phyloP scores from a whole-genome alignment of 495 filamentous ascomycete genomes.

The Neurospora pannonica region DNA sequence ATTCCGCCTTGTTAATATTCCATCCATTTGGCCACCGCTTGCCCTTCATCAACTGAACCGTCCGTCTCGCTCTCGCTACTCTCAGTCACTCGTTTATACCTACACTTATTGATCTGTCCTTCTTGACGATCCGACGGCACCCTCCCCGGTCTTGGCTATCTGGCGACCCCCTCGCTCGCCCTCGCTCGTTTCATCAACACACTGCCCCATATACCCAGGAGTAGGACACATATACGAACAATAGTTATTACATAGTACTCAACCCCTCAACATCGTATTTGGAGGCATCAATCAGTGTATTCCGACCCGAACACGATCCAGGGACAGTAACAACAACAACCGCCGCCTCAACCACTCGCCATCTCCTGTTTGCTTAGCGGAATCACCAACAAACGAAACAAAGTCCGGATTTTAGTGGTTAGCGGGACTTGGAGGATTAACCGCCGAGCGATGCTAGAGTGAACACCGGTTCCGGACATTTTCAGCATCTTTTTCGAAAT shows the following conservation, averaged over 20 bases:
- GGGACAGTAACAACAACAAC: not conserved
- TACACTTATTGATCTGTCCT: not conserved
- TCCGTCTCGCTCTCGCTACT: not conserved
- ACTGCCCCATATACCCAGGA: not conserved
- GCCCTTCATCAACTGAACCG: not conserved
- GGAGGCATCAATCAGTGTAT: not conserved
- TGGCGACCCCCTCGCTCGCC: not conserved
- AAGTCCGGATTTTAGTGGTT: not conserved
- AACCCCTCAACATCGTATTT: not conserved
- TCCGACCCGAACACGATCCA: not conserved
- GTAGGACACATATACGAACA: not conserved
- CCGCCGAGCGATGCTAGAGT: not conserved
- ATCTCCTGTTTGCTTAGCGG: not conserved
- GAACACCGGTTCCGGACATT: not conserved
- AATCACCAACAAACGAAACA: not conserved
- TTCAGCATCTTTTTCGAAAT: not conserved
- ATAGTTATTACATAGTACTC: not conserved
- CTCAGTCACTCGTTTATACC: not conserved
- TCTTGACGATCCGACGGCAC: not conserved
- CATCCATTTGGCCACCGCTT: not conserved
- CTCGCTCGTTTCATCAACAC: not conserved
- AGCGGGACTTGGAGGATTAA: not conserved
- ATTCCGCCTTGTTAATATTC: not conserved
- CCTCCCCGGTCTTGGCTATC: not conserved
- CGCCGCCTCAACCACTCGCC: not conserved